Percentiles rank a stretch among this genome's conserved stretches.
These are phyloP conservation scores for Mortierella sp. DNA, from an alignment of 371 early-diverging fungal genomes.

Conservation along the genomic window DNA sequence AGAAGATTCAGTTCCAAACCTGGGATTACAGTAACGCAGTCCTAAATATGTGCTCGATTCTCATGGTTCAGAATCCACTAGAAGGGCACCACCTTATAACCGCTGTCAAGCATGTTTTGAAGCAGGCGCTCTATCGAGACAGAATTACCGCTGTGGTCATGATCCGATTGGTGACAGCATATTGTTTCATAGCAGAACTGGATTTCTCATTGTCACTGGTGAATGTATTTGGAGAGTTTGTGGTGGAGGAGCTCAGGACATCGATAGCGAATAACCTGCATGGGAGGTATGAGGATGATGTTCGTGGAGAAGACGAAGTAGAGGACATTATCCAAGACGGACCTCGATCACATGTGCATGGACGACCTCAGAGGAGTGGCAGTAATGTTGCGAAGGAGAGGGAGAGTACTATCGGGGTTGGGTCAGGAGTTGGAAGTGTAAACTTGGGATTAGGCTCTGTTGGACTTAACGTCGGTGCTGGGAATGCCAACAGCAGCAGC, in stretches of 20 bases:
- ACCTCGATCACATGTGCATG: background rate
- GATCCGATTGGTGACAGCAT: conserved; percentile 48
- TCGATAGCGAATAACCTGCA: conserved; percentile 32
- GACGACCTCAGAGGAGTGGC: background rate
- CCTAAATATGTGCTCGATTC: conserved; percentile 43
- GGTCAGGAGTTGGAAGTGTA: conserved; percentile 4
- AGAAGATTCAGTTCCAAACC: background rate
- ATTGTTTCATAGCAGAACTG: conserved; percentile 47
- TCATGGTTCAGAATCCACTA: conserved; percentile 47
- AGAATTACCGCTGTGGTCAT: conserved; percentile 31
- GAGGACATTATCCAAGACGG: conserved; percentile 2
- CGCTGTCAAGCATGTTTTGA: conserved; percentile 37
- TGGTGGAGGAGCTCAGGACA: conserved; percentile 44
- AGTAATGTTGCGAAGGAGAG: background rate
- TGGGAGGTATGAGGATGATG: conserved; percentile 12
- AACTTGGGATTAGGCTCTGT: conserved; percentile 11
- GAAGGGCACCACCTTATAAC: conserved; percentile 39
- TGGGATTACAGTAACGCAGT: conserved; percentile 46
- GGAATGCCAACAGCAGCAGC: background rate
- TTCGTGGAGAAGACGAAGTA: background rate
- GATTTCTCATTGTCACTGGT: conserved; percentile 43
- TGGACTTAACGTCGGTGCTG: conserved; percentile 16
- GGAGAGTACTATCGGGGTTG: background rate
- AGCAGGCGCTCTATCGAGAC: conserved; percentile 51
- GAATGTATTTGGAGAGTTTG: conserved; percentile 52